Evolutionary conservation across 2,329 filamentous ascomycete genomes (phyloP), one percentile per base, ranked within the genome.

Genomic region (Paramyrothecium sp.): DNA sequence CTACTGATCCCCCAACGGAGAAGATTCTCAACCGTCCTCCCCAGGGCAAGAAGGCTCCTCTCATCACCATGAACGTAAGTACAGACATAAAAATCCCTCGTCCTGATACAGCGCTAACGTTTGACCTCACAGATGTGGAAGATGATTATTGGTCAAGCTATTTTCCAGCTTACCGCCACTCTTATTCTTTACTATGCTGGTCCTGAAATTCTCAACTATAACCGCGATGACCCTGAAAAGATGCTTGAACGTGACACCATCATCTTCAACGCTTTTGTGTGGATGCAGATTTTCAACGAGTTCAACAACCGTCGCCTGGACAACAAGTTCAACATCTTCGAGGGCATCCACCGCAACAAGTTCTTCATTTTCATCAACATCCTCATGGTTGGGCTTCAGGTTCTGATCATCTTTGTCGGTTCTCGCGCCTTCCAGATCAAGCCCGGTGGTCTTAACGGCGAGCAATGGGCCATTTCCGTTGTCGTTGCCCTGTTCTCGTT

Each of bases 241-340:
- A 53, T 53, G 23, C 20, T 58, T 0, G 62, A 82, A 62, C 73
- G 87, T 34, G 77, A 84, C 60, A 87, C 86, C 1, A 77, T 88
- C 57, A 81, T 89, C 51, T 89, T 89, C 75, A 89, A 89, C 71
- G 85, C 82, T 0, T 89, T 88, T 63, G 87, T 89, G 2, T 89
- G 86, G 86, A 85, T 89, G 79, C 87, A 89, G 65, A 88, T 89
- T 60, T 89, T 89, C 75, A 89, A 89, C 69, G 80, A 87, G 69
- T 82, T 87, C 74, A 89, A 88, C 71, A 86, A 84, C 66, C 80
- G 85, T 30, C 83, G 84, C 16, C 83, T 96, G 17, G 92, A 96
- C 73, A 96, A 96, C 74, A 86, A 85, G 56, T 88, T 95, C 77
- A 96, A 96, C 71, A 89, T 96, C 57, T 91, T 96, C 58, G 91